These are phyloP conservation scores for Fraxinus sp. DNA, from an alignment of 305 asterid genomes.

Conservation along the genomic window DNA sequence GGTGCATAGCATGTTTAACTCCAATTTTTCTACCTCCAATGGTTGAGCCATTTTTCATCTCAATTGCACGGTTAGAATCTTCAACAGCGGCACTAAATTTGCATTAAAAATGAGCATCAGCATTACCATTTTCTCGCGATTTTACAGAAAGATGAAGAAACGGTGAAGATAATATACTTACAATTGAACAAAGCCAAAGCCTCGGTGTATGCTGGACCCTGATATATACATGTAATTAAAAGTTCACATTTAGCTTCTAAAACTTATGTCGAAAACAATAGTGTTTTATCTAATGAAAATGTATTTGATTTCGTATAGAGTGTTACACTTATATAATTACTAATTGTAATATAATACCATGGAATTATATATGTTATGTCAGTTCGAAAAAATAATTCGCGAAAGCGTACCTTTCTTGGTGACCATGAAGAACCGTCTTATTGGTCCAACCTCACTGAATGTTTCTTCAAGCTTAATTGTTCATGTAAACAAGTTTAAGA, in stretches of 20 bases:
- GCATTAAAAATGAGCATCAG: constrained; percentile 24
- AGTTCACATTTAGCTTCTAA: neutral
- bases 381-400: constrained; percentile 5
- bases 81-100: constrained; percentile 66
- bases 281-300: neutral
- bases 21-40: constrained; percentile 80
- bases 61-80: constrained; percentile 80
- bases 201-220: constrained; percentile 91
- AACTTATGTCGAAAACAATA: neutral
- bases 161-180: constrained; percentile 37
- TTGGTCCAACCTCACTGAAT: constrained; percentile 87
- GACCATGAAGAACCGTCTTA: constrained; percentile 82
- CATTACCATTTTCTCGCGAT: neutral
- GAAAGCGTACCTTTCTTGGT: constrained; percentile 60
- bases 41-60: constrained; percentile 67
- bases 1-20: constrained; percentile 78
- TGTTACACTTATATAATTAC: neutral
- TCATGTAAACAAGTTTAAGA: neutral
- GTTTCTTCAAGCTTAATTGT: constrained; percentile 63
- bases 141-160: neutral
- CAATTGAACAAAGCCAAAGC: constrained; percentile 94
- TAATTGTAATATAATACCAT: neutral
- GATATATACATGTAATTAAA: constrained; percentile 17
- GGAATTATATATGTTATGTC: neutral
- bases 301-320: neutral